phyloP scores from a whole-genome alignment of 2,329 filamentous ascomycete species.

The Colletotrichum godetiae region DNA sequence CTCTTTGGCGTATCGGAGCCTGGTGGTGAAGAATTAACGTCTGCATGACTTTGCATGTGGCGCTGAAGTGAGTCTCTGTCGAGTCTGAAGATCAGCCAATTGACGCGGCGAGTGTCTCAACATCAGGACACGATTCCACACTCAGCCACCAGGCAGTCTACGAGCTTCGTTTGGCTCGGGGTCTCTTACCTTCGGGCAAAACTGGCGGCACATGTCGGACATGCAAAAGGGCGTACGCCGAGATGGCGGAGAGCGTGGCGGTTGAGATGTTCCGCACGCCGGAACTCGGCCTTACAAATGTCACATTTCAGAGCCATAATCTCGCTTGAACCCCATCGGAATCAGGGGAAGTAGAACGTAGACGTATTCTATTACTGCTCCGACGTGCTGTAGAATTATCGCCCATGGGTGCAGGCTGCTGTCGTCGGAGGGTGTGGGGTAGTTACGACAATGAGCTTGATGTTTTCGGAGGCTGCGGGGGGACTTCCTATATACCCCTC shows the following conservation, averaged over 20 bases:
- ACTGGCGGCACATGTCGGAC: not conserved
- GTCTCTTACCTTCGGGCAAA: constrained; percentile 3
- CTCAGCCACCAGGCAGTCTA: no score
- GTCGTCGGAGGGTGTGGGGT: not conserved
- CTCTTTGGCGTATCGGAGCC: not conserved
- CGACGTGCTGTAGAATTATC: not conserved
- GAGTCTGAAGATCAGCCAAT: not conserved
- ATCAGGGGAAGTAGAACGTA: not conserved
- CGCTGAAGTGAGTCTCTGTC: not conserved
- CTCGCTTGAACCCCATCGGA: not conserved
- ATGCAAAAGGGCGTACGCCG: constrained; percentile 10
- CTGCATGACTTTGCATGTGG: not conserved
- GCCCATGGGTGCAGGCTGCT: not conserved
- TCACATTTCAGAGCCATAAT: constrained; percentile 2
- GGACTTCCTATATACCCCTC: not conserved
- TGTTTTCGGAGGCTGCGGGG: constrained; percentile 2
- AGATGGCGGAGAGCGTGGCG: constrained; percentile 13
- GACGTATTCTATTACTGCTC: not conserved
- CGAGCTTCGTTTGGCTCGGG: no score
- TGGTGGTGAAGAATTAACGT: not conserved
- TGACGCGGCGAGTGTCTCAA: not conserved
- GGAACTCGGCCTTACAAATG: constrained; percentile 16
- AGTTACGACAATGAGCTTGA: not conserved
- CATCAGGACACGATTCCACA: no score
- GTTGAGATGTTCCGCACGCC: constrained; percentile 17